Conservation (phyloP, 441 rosid genomes). For the Omphalea diandra region DNA sequence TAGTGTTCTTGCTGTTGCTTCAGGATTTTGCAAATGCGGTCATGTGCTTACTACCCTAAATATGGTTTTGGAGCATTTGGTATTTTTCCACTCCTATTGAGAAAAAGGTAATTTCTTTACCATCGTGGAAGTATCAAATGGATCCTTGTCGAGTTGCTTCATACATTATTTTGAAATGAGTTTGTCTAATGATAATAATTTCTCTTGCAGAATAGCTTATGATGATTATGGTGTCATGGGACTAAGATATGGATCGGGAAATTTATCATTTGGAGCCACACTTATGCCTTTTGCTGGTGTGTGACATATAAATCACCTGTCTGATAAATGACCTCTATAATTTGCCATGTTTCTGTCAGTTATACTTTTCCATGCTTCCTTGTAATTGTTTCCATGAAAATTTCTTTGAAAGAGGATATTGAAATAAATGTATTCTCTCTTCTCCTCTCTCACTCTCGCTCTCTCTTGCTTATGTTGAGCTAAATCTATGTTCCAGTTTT, state of each 20-base stretch:
- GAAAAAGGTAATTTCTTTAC: conserved; percentile 42
- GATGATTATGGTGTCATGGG: conserved; percentile 76
- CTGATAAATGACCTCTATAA: neutral
- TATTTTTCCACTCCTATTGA: conserved; percentile 57
- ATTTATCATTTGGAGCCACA: conserved; percentile 71
- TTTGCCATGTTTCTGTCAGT: conserved; percentile 2
- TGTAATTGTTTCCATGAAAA: no score
- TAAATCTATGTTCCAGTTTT: neutral
- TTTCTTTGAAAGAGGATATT: no score
- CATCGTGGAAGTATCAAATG: neutral
- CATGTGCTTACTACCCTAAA: conserved; percentile 69
- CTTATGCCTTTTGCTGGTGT: conserved; percentile 62
- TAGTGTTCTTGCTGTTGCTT: conserved; percentile 26
- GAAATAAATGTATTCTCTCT: no score
- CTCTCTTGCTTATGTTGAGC: neutral
- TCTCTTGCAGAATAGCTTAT: conserved; percentile 41
- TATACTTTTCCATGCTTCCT: no score
- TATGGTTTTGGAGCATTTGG: conserved; percentile 88
- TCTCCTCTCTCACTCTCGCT: neutral
- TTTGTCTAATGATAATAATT: conserved; percentile 22
- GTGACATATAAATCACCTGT: conserved; percentile 16
- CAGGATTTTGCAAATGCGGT: conserved; percentile 68
- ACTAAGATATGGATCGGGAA: conserved; percentile 76
- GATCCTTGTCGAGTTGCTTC: conserved; percentile 4
- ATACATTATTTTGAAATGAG: neutral